Evolutionary conservation across 495 filamentous ascomycete genomes (phyloP).

Genomic region (Lindgomyces ingoldianus): DNA sequence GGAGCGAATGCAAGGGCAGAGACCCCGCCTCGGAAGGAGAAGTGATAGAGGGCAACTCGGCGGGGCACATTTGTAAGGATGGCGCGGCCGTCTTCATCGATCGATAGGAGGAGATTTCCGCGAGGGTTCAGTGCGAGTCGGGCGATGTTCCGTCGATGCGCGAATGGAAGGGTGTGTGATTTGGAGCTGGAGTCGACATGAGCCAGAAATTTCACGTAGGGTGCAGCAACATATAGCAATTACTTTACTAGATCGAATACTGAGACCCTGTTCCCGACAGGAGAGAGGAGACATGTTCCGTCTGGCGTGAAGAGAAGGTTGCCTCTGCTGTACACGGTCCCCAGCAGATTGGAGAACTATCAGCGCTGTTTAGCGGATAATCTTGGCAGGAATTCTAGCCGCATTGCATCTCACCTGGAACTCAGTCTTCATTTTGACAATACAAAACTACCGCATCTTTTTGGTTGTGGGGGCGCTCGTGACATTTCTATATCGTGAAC

Average conservation of each 20-base stretch:
- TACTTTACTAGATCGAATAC: conserved; percentile 97
- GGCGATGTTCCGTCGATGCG: conserved; percentile 89
- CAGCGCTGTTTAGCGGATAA: conserved; percentile 5
- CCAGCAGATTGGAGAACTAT: conserved; percentile 91
- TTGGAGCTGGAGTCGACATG: conserved; percentile 68
- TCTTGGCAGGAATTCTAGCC: neutral
- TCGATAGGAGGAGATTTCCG: conserved; percentile 85
- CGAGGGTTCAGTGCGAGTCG: conserved; percentile 83
- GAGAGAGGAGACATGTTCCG: conserved; percentile 93
- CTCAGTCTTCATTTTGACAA: conserved; percentile 83
- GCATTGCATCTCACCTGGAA: conserved; percentile 65
- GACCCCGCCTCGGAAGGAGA: conserved; percentile 83
- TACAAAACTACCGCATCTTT: neutral
- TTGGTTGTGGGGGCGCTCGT: conserved; percentile 12
- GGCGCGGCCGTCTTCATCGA: conserved; percentile 91
- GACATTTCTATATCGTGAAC: conserved; percentile 12
- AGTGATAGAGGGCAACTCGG: conserved; percentile 83
- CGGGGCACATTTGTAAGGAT: conserved; percentile 88
- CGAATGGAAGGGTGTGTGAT: conserved; percentile 90
- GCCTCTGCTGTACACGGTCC: conserved; percentile 95
- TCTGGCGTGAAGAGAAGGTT: conserved; percentile 96
- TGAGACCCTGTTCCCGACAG: conserved; percentile 92
- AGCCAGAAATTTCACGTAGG: neutral
- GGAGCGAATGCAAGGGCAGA: conserved; percentile 89
- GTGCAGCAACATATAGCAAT: conserved; percentile 28